Conservation (phyloP, 192 early-diverging fungal species). For the Backusella macrospora region DNA sequence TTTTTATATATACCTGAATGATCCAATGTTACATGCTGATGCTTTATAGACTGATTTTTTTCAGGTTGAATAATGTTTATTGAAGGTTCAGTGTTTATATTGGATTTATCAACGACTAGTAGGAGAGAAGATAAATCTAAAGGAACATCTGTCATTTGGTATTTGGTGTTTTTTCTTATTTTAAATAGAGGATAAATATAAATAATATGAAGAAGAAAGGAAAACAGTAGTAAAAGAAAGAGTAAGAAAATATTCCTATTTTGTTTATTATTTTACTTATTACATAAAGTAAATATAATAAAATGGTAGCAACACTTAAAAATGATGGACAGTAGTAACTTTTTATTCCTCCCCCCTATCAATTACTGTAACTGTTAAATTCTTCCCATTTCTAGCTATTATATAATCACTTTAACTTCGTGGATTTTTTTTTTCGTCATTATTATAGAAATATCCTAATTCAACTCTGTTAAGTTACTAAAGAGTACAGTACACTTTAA, state of each 20-base stretch:
- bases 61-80: slow-evolving; percentile 10
- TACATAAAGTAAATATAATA: background rate
- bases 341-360: background rate
- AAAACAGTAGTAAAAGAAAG: background rate
- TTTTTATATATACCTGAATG: background rate
- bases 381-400: background rate
- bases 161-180: background rate
- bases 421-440: background rate
- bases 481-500: no score
- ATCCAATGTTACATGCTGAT: background rate
- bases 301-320: background rate
- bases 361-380: background rate
- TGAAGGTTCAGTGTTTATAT: background rate
- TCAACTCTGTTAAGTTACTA: background rate
- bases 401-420: background rate
- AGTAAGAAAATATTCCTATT: background rate
- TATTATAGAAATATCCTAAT: background rate
- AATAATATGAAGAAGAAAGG: background rate
- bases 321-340: background rate
- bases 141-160: background rate
- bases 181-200: background rate
- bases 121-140: background rate
- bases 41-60: background rate
- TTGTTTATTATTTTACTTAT: slow-evolving; percentile 1
- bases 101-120: background rate